phyloP scores from a whole-genome alignment of 1,139 yeast genomes.

The Meyerozyma elateridarum region DNA sequence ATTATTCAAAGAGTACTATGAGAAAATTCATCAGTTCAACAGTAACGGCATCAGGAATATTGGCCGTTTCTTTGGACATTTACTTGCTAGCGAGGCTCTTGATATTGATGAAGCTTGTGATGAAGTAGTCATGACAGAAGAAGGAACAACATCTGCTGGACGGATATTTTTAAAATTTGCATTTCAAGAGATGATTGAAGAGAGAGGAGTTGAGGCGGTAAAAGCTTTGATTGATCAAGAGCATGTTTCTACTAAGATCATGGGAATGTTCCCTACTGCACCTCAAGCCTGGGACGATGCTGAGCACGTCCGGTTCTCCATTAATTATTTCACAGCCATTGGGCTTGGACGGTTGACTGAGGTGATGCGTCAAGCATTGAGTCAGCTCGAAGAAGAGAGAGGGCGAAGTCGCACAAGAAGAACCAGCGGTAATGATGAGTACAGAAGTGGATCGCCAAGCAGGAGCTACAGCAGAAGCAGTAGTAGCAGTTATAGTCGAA shows the following conservation, averaged over 20 bases:
- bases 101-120: constrained; percentile 50
- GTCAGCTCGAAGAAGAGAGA: constrained; percentile 13
- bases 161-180: constrained; percentile 79
- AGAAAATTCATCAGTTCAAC: constrained; percentile 60
- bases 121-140: constrained; percentile 58
- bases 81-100: constrained; percentile 66
- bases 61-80: constrained; percentile 84
- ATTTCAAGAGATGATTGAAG: constrained; percentile 77
- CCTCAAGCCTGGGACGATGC: constrained; percentile 38
- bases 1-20: constrained; percentile 55
- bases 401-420: constrained; percentile 17
- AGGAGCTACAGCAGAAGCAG: constrained; percentile 17
- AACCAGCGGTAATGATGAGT: constrained; percentile 8
- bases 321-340: constrained; percentile 90
- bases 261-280: constrained; percentile 45
- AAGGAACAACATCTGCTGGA: constrained; percentile 70
- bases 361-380: constrained; percentile 61
- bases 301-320: constrained; percentile 71
- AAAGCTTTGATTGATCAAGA: constrained; percentile 43
- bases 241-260: constrained; percentile 42
- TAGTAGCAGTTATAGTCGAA: constrained; percentile 15
- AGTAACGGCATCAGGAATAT: constrained; percentile 71
- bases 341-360: constrained; percentile 84
- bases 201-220: constrained; percentile 57
- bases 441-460: constrained; percentile 11